phyloP scores from a whole-genome alignment of 106 monocot species.

The Phalaenopsis aphrodite region DNA sequence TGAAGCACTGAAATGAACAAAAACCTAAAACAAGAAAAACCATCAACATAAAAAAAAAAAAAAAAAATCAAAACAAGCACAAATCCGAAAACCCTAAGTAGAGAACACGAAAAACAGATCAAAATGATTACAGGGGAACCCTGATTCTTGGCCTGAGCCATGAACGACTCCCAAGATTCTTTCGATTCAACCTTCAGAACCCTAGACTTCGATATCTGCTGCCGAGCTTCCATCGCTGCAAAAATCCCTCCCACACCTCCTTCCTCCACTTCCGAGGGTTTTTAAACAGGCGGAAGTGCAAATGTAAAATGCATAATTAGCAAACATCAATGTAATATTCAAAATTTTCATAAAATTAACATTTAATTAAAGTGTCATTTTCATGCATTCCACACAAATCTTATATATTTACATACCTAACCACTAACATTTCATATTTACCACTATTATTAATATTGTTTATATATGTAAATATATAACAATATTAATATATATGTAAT shows the following conservation, averaged over 20 bases:
- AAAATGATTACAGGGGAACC: constrained; percentile 42
- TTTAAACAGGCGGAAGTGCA: not conserved
- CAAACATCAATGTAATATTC: no score
- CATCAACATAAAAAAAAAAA: not conserved
- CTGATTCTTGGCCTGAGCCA: constrained; percentile 47
- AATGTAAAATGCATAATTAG: no score
- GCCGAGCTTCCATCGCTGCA: constrained; percentile 10
- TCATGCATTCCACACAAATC: no score
- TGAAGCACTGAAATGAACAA: constrained; percentile 71
- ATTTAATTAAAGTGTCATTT: no score
- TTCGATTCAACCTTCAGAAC: constrained; percentile 61
- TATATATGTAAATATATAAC: no score
- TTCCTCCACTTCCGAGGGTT: not conserved
- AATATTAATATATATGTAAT: no score
- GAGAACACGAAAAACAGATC: constrained; percentile 1
- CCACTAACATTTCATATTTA: no score
- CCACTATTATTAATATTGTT: no score
- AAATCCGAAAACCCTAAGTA: not conserved
- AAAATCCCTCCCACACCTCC: not conserved
- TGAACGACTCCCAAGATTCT: constrained; percentile 49
- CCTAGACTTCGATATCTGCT: constrained; percentile 24
- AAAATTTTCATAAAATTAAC: no score
- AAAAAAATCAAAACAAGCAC: not conserved
- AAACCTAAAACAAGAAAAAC: constrained; percentile 24
- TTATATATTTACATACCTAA: no score